Conservation (phyloP, 805 yeast genomes). For the Nakazawaea laoshanensis region DNA sequence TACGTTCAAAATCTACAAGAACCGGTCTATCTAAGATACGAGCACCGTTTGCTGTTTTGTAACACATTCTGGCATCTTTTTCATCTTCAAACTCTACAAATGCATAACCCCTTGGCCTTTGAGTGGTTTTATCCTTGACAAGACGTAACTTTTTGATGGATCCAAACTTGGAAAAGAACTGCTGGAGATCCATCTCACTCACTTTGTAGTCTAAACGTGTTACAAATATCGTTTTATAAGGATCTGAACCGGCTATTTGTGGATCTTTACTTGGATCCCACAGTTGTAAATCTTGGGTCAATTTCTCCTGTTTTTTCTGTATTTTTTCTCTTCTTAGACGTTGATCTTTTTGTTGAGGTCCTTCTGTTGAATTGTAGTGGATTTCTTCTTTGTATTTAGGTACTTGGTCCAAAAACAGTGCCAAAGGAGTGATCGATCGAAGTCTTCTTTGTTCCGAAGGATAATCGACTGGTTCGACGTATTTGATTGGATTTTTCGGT, state of each 20-base stretch:
- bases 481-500: conserved; percentile 49
- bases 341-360: conserved; percentile 20
- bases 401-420: conserved; percentile 20
- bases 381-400: conserved; percentile 22
- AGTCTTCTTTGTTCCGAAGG: conserved; percentile 41
- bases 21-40: conserved; percentile 44
- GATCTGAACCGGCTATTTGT: conserved; percentile 52
- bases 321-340: conserved; percentile 18
- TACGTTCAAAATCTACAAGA: conserved; percentile 67
- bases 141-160: conserved; percentile 54
- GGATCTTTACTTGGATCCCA: conserved; percentile 57
- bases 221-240: conserved; percentile 71
- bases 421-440: conserved; percentile 35
- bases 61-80: conserved; percentile 52
- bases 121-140: conserved; percentile 42
- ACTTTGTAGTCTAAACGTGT: conserved; percentile 59
- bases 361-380: conserved; percentile 22
- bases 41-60: conserved; percentile 46
- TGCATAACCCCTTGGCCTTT: conserved; percentile 73
- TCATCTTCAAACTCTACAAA: conserved; percentile 65
- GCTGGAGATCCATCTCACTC: conserved; percentile 62
- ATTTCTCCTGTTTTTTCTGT: conserved; percentile 15
- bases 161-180: conserved; percentile 58
- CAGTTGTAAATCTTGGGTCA: conserved; percentile 25
- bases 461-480: conserved; percentile 39